Conservation (phyloP, 129 eudicot species). For the Daucus carota region DNA sequence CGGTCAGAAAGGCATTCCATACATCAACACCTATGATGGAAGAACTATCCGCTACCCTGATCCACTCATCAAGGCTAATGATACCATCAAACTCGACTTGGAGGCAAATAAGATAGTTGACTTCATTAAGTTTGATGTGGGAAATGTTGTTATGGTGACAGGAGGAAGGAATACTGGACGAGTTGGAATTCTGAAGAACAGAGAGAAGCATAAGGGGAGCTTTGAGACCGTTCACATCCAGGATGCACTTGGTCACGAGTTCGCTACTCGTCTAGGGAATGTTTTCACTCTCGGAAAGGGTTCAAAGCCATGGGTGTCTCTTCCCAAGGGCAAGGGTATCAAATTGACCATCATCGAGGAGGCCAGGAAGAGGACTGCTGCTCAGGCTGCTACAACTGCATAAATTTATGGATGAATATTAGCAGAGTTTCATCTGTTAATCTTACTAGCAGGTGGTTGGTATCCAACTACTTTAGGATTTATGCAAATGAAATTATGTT, state of each 20-base stretch:
- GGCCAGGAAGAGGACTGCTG: constrained; percentile 49
- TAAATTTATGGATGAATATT: neutral
- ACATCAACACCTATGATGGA: constrained; percentile 59
- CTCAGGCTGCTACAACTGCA: constrained; percentile 27
- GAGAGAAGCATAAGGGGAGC: constrained; percentile 59
- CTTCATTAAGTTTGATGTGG: constrained; percentile 60
- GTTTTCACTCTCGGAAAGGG: constrained; percentile 53
- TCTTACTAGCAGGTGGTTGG: neutral
- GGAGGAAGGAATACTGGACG: constrained; percentile 62
- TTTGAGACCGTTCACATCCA: constrained; percentile 49
- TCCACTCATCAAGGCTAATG: constrained; percentile 56
- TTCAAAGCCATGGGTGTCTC: constrained; percentile 56
- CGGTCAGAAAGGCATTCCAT: constrained; percentile 53
- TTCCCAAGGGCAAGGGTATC: constrained; percentile 66
- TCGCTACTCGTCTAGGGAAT: constrained; percentile 54
- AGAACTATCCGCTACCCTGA: constrained; percentile 58
- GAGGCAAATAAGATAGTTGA: constrained; percentile 49
- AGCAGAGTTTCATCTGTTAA: neutral
- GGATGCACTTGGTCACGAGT: constrained; percentile 44
- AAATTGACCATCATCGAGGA: constrained; percentile 50
- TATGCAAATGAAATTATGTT: neutral
- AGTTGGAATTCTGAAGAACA: constrained; percentile 51
- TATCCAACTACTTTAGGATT: neutral
- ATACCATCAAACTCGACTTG: constrained; percentile 54
- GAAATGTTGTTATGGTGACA: constrained; percentile 64